These are phyloP conservation scores for Canavalia ensiformis DNA, from an alignment of 306 rosid species.

Conservation along the genomic window DNA sequence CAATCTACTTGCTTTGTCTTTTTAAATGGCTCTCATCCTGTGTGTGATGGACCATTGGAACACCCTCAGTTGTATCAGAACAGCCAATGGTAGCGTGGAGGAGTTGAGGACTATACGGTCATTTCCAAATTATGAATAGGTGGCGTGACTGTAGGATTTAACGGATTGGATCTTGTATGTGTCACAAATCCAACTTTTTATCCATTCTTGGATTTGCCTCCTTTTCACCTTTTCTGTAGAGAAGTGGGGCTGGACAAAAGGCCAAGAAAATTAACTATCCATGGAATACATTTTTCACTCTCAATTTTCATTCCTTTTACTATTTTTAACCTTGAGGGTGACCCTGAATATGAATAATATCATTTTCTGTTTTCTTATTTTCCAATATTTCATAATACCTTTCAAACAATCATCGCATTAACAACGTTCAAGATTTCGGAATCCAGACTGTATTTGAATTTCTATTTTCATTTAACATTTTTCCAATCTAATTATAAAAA, in stretches of 20 bases:
- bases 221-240: neutral
- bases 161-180: constrained; percentile 33
- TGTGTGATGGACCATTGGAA: neutral
- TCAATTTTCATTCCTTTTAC: constrained; percentile 1
- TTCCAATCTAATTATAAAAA: too few relatives aligned
- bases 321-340: neutral
- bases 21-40: neutral
- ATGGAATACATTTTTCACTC: neutral
- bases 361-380: constrained; percentile 17
- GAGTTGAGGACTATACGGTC: neutral
- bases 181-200: constrained; percentile 5
- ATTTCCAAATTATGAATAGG: neutral
- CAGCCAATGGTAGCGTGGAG: neutral
- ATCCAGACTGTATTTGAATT: too few relatives aligned
- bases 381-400: too few relatives aligned
- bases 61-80: neutral
- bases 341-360: constrained; percentile 6
- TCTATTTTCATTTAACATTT: too few relatives aligned
- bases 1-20: constrained; percentile 1
- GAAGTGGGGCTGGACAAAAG: neutral
- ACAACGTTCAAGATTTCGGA: too few relatives aligned
- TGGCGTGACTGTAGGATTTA: constrained; percentile 40
- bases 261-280: neutral
- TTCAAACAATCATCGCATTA: too few relatives aligned
- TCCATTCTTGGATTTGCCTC: constrained; percentile 35